phyloP scores from a whole-genome alignment of 108 stramenopile species.

The Cyclotella sp. region DNA sequence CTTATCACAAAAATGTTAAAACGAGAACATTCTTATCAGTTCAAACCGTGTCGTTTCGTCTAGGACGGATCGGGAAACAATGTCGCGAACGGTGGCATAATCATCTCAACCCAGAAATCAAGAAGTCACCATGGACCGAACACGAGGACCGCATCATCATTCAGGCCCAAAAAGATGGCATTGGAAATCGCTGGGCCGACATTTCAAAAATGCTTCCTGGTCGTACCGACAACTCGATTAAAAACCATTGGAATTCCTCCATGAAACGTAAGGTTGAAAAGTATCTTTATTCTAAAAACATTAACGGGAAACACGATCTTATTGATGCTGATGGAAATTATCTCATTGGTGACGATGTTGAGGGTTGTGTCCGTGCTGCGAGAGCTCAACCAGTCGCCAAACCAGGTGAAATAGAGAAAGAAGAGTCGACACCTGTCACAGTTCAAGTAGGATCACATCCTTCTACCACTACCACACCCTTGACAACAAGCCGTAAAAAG shows the following conservation, averaged over 20 bases:
- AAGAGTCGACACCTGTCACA: neutral
- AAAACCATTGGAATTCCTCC: constrained; percentile 82
- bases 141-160: constrained; percentile 69
- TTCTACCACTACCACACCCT: neutral
- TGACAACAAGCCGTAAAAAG: constrained; percentile 17
- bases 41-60: neutral
- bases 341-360: constrained; percentile 75
- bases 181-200: constrained; percentile 81
- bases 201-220: constrained; percentile 78
- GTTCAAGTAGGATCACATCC: constrained; percentile 9
- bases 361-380: constrained; percentile 73
- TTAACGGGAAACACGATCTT: constrained; percentile 57
- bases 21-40: too few relatives aligned
- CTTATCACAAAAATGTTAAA: too few relatives aligned
- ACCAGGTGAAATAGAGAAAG: neutral
- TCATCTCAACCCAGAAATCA: constrained; percentile 74
- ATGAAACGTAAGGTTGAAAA: constrained; percentile 86
- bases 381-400: constrained; percentile 33
- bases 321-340: constrained; percentile 60
- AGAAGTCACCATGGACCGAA: constrained; percentile 66
- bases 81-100: constrained; percentile 85
- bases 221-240: constrained; percentile 84
- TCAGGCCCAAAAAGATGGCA: constrained; percentile 61
- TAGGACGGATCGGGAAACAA: constrained; percentile 75
- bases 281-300: constrained; percentile 64